Base-by-base conservation (phyloP, 2,329 filamentous ascomycete species). In the Xylaria sp. region DNA sequence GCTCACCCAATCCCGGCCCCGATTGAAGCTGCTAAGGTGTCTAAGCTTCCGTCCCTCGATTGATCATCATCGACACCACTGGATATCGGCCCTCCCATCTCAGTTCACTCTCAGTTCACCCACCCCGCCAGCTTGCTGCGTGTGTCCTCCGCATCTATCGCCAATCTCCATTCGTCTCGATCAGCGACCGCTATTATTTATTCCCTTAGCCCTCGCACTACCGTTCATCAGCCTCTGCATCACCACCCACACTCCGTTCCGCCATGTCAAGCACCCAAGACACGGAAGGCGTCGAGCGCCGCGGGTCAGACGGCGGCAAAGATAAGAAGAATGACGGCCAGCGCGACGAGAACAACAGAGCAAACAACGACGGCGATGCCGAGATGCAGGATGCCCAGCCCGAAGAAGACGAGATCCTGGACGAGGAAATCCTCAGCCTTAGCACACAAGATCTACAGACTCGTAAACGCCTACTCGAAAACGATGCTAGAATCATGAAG, bases 401-500 rank as follows among this genome's bases (percentile, higher is more conserved):
- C 29, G 85, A 87, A 67, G 89, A 91, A 71, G 91, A 94, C 49
- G 90, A 96, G 69, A 85, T 93, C 56, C 85, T 99, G 67, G 94
- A 98, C 78, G 89, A 94, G 58, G 95, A 99, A 81, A 94, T 99
- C 72, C 86, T 98, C 63, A 90, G 87, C 76, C 89, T 96, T 71
- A 94, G 90, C 83, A 98, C 95, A 81, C 88, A 92, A 81, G 95
- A 99, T 81, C 96, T 99, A 73, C 84, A 92, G 73, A 96, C 93
- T 72, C 87, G 95, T 77, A 91, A 89, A 82, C 89, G 93, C 74
- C 85, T 99, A 74, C 84, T 99, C 68, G 95, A 99, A 79, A 99
- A 99, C 79, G 95, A 99, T 79, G 91, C 95, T 73, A 87, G 95
- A 73, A 98, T 99, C 80, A 98, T 99, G 93, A 94, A 91, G 84